Base-by-base conservation (phyloP, 257 asterid genomes). In the Solanum paucissectum region DNA sequence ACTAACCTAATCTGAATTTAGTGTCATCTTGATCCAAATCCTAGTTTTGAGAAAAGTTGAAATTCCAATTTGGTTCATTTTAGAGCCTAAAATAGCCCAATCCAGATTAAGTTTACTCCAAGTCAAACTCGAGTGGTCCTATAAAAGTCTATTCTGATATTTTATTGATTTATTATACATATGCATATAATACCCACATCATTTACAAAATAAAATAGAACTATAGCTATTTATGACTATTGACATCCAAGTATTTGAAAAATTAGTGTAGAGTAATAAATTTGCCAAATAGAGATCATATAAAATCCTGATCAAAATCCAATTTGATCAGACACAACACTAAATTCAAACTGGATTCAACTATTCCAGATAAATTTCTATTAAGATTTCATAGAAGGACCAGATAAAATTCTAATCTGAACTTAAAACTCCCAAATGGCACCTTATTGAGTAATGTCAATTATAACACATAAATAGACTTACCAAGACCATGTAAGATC, bases 401-500 rank as follows among this genome's bases (percentile, higher is more conserved):
- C 76, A 27, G 37, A 72, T 42, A 49, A 89, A 87, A 68, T 86
- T 23, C 74, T 62, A 42, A 68, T 68, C 37, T 11, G 32, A 4
- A 81, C 73, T 52, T 23, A 12, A 84, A 4, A 64, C 64, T 36
- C 52, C 27, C 7, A 86, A 33, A 64, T 38, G 38, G 44, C 9
- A 14, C 55, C 38, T 81, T 18, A 46, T 16, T 16, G 42, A 81
- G 42, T 36, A 44, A 46, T 46, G 42, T 18, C 85, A 46, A 46
- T 72, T 58, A 86, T 46, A 37, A 72, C 37, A 40, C 36, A 73
- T 12, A 76, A 21, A 46, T 10, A 46, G 71, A 86, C 88, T 89
- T 97, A 97, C 99, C 99, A 89, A 97, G 98, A 88, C 98, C 93
- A 83, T 90, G 98, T 88, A 97, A 90, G 77, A 97, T 97, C 93